Evolutionary conservation across 441 rosid genomes (phyloP).

Genomic region (Hura crepitans): DNA sequence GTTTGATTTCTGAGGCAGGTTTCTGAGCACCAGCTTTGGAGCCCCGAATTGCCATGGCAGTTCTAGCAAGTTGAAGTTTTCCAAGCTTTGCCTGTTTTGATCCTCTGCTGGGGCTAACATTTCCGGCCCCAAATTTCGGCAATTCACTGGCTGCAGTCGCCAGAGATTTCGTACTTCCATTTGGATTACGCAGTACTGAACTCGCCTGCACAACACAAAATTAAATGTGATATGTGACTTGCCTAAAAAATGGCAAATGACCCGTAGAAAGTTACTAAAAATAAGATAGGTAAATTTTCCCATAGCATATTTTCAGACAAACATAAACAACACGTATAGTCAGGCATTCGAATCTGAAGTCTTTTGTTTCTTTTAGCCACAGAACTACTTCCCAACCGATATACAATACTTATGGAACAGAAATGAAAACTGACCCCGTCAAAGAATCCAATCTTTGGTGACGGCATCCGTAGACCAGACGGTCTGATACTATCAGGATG

Average conservation of each 20-base stretch:
- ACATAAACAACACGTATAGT: neutral
- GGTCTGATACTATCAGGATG: conserved; percentile 50
- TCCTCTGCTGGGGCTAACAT: conserved; percentile 34
- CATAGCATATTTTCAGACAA: conserved; percentile 5
- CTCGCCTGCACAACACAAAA: conserved; percentile 46
- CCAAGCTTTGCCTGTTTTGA: conserved; percentile 38
- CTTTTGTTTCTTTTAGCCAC: neutral
- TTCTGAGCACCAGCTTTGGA: conserved; percentile 37
- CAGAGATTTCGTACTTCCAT: conserved; percentile 36
- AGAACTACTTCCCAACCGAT: conserved; percentile 13
- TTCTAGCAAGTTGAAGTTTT: conserved; percentile 48
- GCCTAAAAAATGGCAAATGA: conserved; percentile 13
- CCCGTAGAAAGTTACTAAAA: conserved; percentile 1
- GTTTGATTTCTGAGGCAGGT: conserved; percentile 24
- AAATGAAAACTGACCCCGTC: conserved; percentile 72
- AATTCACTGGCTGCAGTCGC: conserved; percentile 33
- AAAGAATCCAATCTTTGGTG: conserved; percentile 93
- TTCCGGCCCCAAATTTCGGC: conserved; percentile 36
- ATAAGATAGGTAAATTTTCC: conserved; percentile 11
- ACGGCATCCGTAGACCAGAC: conserved; percentile 89
- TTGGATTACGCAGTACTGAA: conserved; percentile 46
- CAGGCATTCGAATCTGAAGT: too few species aligned
- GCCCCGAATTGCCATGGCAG: conserved; percentile 25
- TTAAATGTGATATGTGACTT: neutral
- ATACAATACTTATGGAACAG: conserved; percentile 15